Evolutionary conservation across 768 basidiomycete species (phyloP), one percentile per base, ranked within the genome.

Genomic region (Mycena olivaceomarginata): DNA sequence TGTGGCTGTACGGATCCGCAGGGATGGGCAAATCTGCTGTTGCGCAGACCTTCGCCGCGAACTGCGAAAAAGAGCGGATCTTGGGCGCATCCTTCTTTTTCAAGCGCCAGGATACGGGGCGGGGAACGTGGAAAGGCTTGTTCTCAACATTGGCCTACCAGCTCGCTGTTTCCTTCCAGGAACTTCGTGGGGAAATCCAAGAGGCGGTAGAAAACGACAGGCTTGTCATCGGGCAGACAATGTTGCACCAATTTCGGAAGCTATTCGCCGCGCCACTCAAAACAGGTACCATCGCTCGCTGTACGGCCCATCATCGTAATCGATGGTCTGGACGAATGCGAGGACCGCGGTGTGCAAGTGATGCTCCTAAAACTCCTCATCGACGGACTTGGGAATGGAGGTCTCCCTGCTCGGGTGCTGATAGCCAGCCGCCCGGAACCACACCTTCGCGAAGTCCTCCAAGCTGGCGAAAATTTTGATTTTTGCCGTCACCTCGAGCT

Each of bases 11-110:
- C 37, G 80, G 82, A n/a, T 72, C 75, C 5, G 82, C 81, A 6
- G 81, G 82, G 3, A 70, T 72, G 2, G 81, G 82, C 0, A 83
- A 82, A 69, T 79, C 81, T n/a, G 79, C 81, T 13, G 70, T 82
- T 31, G 77, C 75, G 1, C 81, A 80, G 41, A 76, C 78, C 2
- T 45, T 82, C 2, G 79, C 80, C 4, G 70, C 74, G 51, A 20
- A 22, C 12, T 78, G 82, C 63, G 76, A 43, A 67, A 72, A 62
- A 45, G 39, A 11, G 43, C 72, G 68, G 40, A 64, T 11, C 6
- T 79, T 86, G 11, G 84, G 81, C 20, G 85, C 81, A 0, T 82
- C 82, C 43, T 86, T 87, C 80, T 86, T 86, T 68, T 86, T 87
- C 79, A 84, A 82, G 2, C 80, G 84, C 18, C 78, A 77, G 20